A percentile compares a stretch with the other conserved stretches of the same genome.
phyloP scores from a whole-genome alignment of 768 basidiomycete genomes.

The Amanita molliuscula region DNA sequence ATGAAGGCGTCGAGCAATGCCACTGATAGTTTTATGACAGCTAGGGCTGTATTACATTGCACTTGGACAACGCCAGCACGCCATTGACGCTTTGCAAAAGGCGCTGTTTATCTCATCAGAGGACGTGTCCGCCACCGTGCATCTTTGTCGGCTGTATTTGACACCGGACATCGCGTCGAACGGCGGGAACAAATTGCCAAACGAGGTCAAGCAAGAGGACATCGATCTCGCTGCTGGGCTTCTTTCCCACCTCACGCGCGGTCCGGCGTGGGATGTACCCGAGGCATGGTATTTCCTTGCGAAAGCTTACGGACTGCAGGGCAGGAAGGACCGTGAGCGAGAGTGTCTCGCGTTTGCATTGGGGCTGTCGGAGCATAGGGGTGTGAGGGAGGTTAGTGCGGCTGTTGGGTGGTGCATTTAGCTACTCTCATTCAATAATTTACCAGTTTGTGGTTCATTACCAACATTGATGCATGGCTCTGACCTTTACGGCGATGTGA shows the following conservation, averaged over 20 bases:
- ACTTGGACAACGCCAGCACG: slow-evolving; percentile 44
- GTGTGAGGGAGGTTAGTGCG: slow-evolving; percentile 49
- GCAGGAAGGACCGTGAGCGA: slow-evolving; percentile 56
- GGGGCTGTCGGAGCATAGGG: slow-evolving; percentile 46
- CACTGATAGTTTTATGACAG: slow-evolving; percentile 24
- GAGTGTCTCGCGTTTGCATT: slow-evolving; percentile 71
- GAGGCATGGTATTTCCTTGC: slow-evolving; percentile 95
- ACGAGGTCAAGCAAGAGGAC: slow-evolving; percentile 24
- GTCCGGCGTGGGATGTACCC: slow-evolving; percentile 80
- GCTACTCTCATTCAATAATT: too few relatives aligned
- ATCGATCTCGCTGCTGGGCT: slow-evolving; percentile 79
- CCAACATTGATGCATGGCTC: too few relatives aligned
- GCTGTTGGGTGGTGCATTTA: slow-evolving; percentile 61
- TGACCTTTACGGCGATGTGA: too few relatives aligned
- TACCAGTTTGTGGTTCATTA: too few relatives aligned
- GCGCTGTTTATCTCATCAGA: slow-evolving; percentile 82
- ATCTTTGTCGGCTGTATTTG: slow-evolving; percentile 72
- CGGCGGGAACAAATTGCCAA: slow-evolving; percentile 5
- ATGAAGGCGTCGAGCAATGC: not conserved
- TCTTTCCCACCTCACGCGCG: slow-evolving; percentile 66
- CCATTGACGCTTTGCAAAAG: slow-evolving; percentile 73
- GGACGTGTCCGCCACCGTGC: slow-evolving; percentile 67
- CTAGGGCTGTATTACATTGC: slow-evolving; percentile 67
- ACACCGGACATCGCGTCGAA: slow-evolving; percentile 15
- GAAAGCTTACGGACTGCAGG: slow-evolving; percentile 69